Percentiles rank a stretch among this genome's conserved stretches.
Conservation (phyloP, 805 yeast species). For the Candida lessepsii region DNA sequence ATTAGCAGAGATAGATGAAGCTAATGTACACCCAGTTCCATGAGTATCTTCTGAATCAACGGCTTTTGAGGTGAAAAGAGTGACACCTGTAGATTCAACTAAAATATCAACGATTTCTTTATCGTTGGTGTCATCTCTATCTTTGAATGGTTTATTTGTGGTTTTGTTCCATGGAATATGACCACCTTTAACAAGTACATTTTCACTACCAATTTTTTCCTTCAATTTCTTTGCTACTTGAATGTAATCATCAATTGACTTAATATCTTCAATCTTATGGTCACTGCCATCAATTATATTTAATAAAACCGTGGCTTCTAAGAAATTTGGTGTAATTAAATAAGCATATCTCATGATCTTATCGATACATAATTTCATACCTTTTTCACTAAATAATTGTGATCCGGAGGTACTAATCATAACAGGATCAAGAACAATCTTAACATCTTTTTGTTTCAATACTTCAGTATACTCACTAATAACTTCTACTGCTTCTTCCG, state of each 20-base stretch:
- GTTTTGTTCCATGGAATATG: slow-evolving; percentile 51
- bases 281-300: slow-evolving; percentile 24
- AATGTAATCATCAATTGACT: slow-evolving; percentile 33
- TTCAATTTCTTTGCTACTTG: slow-evolving; percentile 21
- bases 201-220: slow-evolving; percentile 37
- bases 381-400: slow-evolving; percentile 47
- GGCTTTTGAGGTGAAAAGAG: slow-evolving; percentile 47
- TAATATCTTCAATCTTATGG: slow-evolving; percentile 1
- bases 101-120: slow-evolving; percentile 51
- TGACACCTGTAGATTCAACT: slow-evolving; percentile 40
- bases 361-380: slow-evolving; percentile 43
- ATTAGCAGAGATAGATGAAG: slow-evolving; percentile 77
- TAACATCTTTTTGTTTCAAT: slow-evolving; percentile 24
- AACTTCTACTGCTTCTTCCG: slow-evolving; percentile 50
- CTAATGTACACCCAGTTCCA: slow-evolving; percentile 89
- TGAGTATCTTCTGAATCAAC: slow-evolving; percentile 60
- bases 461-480: slow-evolving; percentile 36
- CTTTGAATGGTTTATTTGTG: slow-evolving; percentile 14
- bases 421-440: slow-evolving; percentile 76
- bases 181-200: slow-evolving; percentile 78
- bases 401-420: slow-evolving; percentile 81
- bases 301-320: slow-evolving; percentile 56
- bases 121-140: slow-evolving; percentile 15
- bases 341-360: slow-evolving; percentile 51
- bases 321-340: slow-evolving; percentile 71